Evolutionary conservation across 345 rosid genomes (phyloP).

Genomic region (Orychophragmus violaceus): DNA sequence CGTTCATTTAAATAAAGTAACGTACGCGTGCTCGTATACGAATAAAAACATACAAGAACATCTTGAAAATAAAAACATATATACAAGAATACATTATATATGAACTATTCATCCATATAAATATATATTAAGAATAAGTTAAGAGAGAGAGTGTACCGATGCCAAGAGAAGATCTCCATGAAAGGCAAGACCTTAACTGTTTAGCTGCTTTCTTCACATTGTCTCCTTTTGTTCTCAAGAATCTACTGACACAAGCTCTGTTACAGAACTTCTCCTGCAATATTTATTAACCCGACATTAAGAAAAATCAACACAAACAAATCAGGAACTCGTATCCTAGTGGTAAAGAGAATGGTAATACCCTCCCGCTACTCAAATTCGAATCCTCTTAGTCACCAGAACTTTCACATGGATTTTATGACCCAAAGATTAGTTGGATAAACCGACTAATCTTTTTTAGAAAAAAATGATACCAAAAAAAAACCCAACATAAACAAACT

Average conservation of each 20-base stretch:
- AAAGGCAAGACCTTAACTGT: slow-evolving; percentile 74
- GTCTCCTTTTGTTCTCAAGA: slow-evolving; percentile 65
- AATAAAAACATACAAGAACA: not conserved
- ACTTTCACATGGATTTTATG: too few relatives aligned
- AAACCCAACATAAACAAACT: too few relatives aligned
- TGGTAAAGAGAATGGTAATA: too few relatives aligned
- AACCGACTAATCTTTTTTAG: too few relatives aligned
- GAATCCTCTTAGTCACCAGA: too few relatives aligned
- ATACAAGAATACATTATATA: not conserved
- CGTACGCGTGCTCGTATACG: not conserved
- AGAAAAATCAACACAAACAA: not conserved
- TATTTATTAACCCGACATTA: not conserved
- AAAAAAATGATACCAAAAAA: too few relatives aligned
- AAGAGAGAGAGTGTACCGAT: slow-evolving; percentile 42
- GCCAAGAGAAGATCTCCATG: slow-evolving; percentile 84
- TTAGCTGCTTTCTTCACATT: slow-evolving; percentile 83
- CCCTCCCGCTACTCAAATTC: too few relatives aligned
- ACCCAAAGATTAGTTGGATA: too few relatives aligned
- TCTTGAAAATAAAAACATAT: not conserved
- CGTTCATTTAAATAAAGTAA: slow-evolving; percentile 4
- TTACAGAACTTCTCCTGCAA: slow-evolving; percentile 87
- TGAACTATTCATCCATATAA: too few relatives aligned
- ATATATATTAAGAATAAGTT: too few relatives aligned
- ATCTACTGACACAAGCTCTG: slow-evolving; percentile 66
- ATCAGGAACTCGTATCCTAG: too few relatives aligned